These are phyloP conservation scores for Adansonia grandidieri DNA, from an alignment of 441 rosid genomes.

Conservation along the genomic window DNA sequence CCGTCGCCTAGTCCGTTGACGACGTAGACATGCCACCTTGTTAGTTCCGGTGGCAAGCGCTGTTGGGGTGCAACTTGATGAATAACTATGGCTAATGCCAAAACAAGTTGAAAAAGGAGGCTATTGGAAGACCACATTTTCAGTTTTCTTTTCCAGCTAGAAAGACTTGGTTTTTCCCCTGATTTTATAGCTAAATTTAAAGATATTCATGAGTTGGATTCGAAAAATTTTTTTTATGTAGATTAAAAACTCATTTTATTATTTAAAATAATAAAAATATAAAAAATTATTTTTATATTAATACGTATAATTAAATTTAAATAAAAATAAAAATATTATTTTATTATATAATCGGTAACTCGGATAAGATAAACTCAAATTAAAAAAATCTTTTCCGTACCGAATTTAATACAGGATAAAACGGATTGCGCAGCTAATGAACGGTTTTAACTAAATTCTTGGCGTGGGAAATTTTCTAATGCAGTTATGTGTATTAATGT, in stretches of 20 bases:
- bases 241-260: too few relatives aligned
- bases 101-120: background rate
- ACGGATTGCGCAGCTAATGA: too few relatives aligned
- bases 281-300: too few relatives aligned
- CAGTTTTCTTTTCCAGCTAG: background rate
- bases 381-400: too few relatives aligned
- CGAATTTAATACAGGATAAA: too few relatives aligned
- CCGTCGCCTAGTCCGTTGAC: slow-evolving; percentile 31
- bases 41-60: slow-evolving; percentile 28
- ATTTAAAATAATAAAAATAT: too few relatives aligned
- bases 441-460: background rate
- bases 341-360: too few relatives aligned
- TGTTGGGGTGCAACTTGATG: background rate
- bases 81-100: background rate
- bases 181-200: slow-evolving; percentile 13
- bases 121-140: background rate
- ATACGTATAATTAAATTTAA: too few relatives aligned
- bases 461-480: background rate
- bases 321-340: too few relatives aligned
- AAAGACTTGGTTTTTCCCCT: background rate
- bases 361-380: too few relatives aligned
- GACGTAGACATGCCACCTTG: slow-evolving; percentile 35
- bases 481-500: slow-evolving; percentile 4
- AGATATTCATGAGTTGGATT: too few relatives aligned
- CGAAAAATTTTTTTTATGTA: too few relatives aligned